Base-by-base conservation (phyloP, 2,329 filamentous ascomycete genomes). In the Botrytis medusae region DNA sequence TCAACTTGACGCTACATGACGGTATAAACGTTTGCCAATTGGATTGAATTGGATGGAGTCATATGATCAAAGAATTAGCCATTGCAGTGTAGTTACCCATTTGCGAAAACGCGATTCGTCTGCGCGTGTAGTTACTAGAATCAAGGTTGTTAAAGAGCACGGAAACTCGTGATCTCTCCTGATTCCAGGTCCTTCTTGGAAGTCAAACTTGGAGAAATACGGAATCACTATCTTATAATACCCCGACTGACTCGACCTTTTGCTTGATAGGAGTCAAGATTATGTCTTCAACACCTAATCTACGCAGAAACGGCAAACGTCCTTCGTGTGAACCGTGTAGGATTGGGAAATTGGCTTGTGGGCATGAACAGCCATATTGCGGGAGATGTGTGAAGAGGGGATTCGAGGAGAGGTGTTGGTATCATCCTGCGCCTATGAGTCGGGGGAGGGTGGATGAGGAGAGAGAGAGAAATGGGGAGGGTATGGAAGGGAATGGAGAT, bases 311-410 rank as follows among this genome's bases (percentile, higher is more conserved):
- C 72, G 79, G 79, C 54, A 79, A 79, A 65, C 76, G 76, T 63
- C 77, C 79, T 74, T 76, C 78, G 16, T 81, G 79, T 72, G 79
- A 81, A 69, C 79, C 78, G 20, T 81, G 79, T 74, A 69, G 78
- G 22, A 79, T 79, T 44, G 78, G 78, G 10, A 81, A 81, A 63
- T 42, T 81, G 22, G 78, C 77, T 9, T 81, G 79, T 71, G 78
- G 79, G 65, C 79, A 81, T 74, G 75, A 74, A 14, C 60, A 65
- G 20, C 79, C 79, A 4, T 74, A 74, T 67, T 81, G 79, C 69
- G 78, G 77, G 40, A 73, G 78, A 68, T 80, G 78, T 72, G 74
- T 77, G 10, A 74, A 77, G 69, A 72, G 34, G 32, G 34, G 34
- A 6, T 42, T 69, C 9, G 65, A 34, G 34, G 48, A 20, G 14